Base-by-base conservation (phyloP, 179 eudicot species). In the Actinidia arguta region DNA sequence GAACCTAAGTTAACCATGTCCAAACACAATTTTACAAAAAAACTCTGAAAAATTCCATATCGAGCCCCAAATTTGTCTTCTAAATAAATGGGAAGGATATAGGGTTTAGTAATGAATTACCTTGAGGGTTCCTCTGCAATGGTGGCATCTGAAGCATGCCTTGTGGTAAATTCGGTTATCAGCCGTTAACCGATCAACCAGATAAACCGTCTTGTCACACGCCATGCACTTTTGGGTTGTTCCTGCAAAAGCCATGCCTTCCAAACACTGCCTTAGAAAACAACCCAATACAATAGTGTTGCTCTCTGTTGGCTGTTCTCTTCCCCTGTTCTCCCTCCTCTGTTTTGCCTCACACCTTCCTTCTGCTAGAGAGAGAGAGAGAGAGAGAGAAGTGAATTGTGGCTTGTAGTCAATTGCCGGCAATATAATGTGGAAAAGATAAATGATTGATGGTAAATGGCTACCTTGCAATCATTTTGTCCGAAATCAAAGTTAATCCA, bases 111-210 rank as follows among this genome's bases (percentile, higher is more conserved):
- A 25, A 47, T 4, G 48, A 0, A 4, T 6, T 48, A 93, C 98
- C 98, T 95, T 95, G 73, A 95, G 98, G 81, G 97, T 95, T 80
- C 93, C 88, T 0, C 87, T 94, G 90, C 97, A 95, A 39, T 94
- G 96, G 84, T 92, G 94, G 90, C 98, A 95, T 6, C 98, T 92
- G 81, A 95, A 95, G 81, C 98, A 95, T 22, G 97, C 90, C 79
- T 94, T 95, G 73, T 95, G 98, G 62, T 84, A 95, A 76, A 87
- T 81, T 52, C 92, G 89, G 52, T 90, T 90, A 73, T 95, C 90
- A 8, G 94, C 92, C 0, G 93, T 85, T 11, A 95, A 87, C 75
- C 86, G 88, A 82, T 95, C 98, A 24, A 95, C 96, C 61, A 94
- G 90, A 73, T 95, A 94, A 0, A 94, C 98, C 12, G 97, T 95